Percentiles rank a stretch among this genome's conserved stretches.
Conservation (phyloP, 192 early-diverging fungal species). For the Phlyctochytrium arcticum region DNA sequence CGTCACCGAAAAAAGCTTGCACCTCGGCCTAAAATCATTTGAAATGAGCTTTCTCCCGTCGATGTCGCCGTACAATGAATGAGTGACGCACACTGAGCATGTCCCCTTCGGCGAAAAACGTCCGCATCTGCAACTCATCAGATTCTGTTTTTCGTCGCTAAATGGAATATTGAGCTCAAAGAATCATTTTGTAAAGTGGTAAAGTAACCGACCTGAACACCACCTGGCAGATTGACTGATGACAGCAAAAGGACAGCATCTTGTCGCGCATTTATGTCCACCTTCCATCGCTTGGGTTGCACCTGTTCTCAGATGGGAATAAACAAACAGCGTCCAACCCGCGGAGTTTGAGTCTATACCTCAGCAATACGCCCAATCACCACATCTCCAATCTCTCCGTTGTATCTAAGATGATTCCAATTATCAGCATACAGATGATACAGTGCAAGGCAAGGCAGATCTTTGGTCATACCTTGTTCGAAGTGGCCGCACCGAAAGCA, state of each 20-base stretch:
- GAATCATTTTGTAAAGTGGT: neutral
- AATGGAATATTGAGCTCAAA: neutral
- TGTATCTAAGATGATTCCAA: slow-evolving; percentile 58
- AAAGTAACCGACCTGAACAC: slow-evolving; percentile 79
- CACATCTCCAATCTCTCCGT: slow-evolving; percentile 94
- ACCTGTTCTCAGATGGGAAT: slow-evolving; percentile 34
- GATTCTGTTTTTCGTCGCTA: slow-evolving; percentile 89
- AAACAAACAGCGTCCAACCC: neutral
- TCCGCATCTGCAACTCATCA: slow-evolving; percentile 95
- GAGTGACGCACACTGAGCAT: slow-evolving; percentile 66
- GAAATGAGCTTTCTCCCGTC: slow-evolving; percentile 92
- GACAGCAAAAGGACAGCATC: slow-evolving; percentile 85
- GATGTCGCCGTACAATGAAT: too few species aligned
- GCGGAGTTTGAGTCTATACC: slow-evolving; percentile 27
- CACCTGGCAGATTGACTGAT: slow-evolving; percentile 91
- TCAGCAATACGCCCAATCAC: slow-evolving; percentile 94
- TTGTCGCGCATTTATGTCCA: slow-evolving; percentile 83
- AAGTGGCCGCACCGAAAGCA: slow-evolving; percentile 85
- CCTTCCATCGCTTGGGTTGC: slow-evolving; percentile 88
- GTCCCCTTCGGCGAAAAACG: slow-evolving; percentile 93
- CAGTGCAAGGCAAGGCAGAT: too few species aligned
- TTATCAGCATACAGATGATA: too few species aligned
- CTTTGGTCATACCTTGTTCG: slow-evolving; percentile 61
- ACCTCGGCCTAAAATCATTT: slow-evolving; percentile 66
- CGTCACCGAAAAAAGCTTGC: slow-evolving; percentile 81